phyloP scores from a whole-genome alignment of 2,329 filamentous ascomycete species.

The Hortaea sp. region DNA sequence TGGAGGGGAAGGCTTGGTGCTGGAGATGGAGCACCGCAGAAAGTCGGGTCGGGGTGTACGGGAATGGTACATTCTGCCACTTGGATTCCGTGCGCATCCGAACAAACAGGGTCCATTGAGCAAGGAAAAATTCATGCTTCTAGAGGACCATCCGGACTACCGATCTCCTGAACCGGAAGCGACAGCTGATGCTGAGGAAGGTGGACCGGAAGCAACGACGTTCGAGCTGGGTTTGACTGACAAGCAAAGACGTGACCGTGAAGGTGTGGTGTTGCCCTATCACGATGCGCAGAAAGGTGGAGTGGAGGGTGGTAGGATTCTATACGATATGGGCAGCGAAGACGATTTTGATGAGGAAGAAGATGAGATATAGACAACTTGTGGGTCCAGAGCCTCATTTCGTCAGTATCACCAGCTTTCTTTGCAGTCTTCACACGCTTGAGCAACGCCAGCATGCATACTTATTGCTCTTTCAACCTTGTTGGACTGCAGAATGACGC shows the following conservation, averaged over 20 bases:
- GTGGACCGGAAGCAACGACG: conserved; percentile 48
- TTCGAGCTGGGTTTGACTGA: conserved; percentile 84
- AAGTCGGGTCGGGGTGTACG: conserved; percentile 68
- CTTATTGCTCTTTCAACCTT: too few species aligned
- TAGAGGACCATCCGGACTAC: conserved; percentile 70
- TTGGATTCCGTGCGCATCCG: not conserved
- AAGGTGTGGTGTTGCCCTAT: conserved; percentile 86
- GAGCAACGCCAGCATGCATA: too few species aligned
- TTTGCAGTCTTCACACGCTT: too few species aligned
- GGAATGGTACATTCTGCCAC: conserved; percentile 55
- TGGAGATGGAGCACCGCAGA: conserved; percentile 78
- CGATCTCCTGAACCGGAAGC: conserved; percentile 31
- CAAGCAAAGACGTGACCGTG: conserved; percentile 75
- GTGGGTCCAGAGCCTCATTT: too few species aligned
- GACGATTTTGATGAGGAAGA: conserved; percentile 97
- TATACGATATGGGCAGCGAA: conserved; percentile 94
- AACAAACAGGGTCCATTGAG: not conserved
- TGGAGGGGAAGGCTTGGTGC: conserved; percentile 51
- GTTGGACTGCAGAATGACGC: too few species aligned
- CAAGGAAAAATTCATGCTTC: conserved; percentile 38
- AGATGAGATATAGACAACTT: conserved; percentile 52
- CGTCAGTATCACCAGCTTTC: too few species aligned
- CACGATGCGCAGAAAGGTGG: conserved; percentile 89
- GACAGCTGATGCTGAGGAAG: conserved; percentile 40
- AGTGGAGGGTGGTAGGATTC: conserved; percentile 71